Conservation (phyloP, 352 stramenopile genomes). For the Globisporangium paddicum region DNA sequence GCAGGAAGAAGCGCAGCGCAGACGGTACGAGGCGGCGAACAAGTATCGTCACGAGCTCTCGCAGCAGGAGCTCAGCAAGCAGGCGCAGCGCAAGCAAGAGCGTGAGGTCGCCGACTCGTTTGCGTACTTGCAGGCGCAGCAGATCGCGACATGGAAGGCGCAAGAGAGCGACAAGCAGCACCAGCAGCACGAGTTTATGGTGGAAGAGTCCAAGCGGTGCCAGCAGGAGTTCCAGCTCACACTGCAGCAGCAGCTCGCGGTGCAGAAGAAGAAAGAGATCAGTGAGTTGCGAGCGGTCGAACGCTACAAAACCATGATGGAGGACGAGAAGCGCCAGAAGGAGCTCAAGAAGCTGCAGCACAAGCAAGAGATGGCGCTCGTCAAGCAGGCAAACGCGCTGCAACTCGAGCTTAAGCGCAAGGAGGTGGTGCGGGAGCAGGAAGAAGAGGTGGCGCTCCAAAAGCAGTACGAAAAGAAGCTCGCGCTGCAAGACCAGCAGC, state of each 20-base stretch:
- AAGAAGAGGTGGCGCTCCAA: constrained; percentile 38
- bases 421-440: constrained; percentile 28
- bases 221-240: constrained; percentile 36
- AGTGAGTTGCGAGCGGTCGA: constrained; percentile 40
- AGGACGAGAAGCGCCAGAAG: constrained; percentile 40
- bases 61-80: constrained; percentile 41
- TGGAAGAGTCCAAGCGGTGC: constrained; percentile 35
- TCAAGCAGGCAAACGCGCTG: constrained; percentile 46
- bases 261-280: constrained; percentile 33
- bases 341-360: constrained; percentile 40
- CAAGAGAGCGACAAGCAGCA: constrained; percentile 30
- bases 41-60: constrained; percentile 36
- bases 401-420: constrained; percentile 49
- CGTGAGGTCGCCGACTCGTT: constrained; percentile 29
- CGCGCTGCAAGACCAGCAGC: constrained; percentile 36
- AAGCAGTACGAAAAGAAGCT: constrained; percentile 47
- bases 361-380: constrained; percentile 34
- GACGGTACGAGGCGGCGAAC: constrained; percentile 29
- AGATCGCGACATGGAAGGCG: constrained; percentile 37
- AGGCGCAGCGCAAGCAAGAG: constrained; percentile 20
- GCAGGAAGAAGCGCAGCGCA: constrained; percentile 37
- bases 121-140: constrained; percentile 29
- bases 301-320: constrained; percentile 34
- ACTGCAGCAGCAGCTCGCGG: constrained; percentile 28
- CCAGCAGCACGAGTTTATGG: constrained; percentile 24